These are phyloP conservation scores for Alternaria postmessia DNA, from an alignment of 2,329 filamentous ascomycete species.

Conservation along the genomic window DNA sequence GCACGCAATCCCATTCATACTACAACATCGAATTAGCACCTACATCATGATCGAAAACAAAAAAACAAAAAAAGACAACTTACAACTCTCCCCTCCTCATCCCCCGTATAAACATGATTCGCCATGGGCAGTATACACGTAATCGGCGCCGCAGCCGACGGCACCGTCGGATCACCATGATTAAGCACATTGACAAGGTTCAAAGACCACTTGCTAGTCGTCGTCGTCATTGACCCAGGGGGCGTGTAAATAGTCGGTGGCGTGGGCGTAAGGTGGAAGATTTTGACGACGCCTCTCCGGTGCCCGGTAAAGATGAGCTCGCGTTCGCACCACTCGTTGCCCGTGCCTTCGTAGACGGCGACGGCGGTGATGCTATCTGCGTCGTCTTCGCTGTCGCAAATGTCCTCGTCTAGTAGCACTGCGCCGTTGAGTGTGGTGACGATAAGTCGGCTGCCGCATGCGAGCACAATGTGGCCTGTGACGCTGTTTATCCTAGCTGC, in stretches of 20 bases:
- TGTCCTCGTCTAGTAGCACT: slow-evolving; percentile 79
- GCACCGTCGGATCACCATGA: slow-evolving; percentile 71
- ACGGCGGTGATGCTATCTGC: slow-evolving; percentile 79
- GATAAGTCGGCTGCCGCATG: slow-evolving; percentile 75
- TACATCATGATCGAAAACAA: background rate
- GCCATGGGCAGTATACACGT: slow-evolving; percentile 87
- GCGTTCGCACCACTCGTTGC: slow-evolving; percentile 90
- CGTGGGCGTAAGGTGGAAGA: slow-evolving; percentile 66
- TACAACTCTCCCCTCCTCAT: slow-evolving; percentile 85
- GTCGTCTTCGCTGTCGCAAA: slow-evolving; percentile 71
- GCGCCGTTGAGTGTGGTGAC: slow-evolving; percentile 91
- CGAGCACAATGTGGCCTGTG: slow-evolving; percentile 87
- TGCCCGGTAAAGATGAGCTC: slow-evolving; percentile 91
- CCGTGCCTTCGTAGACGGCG: slow-evolving; percentile 90
- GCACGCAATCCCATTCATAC: slow-evolving; percentile 67
- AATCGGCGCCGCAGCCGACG: slow-evolving; percentile 67
- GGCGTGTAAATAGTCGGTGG: slow-evolving; percentile 57
- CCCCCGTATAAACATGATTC: slow-evolving; percentile 87
- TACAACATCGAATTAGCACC: slow-evolving; percentile 33
- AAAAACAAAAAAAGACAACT: slow-evolving; percentile 24
- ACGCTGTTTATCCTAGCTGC: slow-evolving; percentile 89
- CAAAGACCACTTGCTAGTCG: slow-evolving; percentile 68
- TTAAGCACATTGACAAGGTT: slow-evolving; percentile 83
- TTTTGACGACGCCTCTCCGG: slow-evolving; percentile 80
- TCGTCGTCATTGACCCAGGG: background rate